Conservation (phyloP, 495 filamentous ascomycete genomes). For the Podospora australis region DNA sequence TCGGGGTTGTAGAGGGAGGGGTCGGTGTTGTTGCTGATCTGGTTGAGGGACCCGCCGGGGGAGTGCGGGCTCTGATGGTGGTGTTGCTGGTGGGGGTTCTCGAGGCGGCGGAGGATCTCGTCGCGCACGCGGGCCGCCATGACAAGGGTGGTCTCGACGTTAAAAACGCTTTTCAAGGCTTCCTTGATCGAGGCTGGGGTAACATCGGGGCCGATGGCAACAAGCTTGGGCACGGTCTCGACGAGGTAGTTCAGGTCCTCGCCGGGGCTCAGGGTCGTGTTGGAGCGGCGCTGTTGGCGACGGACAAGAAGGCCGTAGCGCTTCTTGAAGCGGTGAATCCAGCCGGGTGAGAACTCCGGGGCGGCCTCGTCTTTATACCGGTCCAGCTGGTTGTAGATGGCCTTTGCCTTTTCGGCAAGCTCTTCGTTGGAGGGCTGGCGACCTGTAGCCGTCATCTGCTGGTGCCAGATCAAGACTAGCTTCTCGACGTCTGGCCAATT, state of each 20-base stretch:
- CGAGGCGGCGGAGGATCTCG: slow-evolving; percentile 39
- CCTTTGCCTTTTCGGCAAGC: slow-evolving; percentile 46
- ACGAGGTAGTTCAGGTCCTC: slow-evolving; percentile 45
- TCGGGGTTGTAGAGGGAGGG: slow-evolving; percentile 14
- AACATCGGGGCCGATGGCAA: slow-evolving; percentile 40
- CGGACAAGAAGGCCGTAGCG: slow-evolving; percentile 44
- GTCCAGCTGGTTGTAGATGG: slow-evolving; percentile 41
- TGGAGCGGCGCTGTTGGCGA: slow-evolving; percentile 40
- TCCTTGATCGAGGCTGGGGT: slow-evolving; percentile 43
- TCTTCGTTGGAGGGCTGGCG: slow-evolving; percentile 47
- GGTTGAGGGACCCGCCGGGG: neutral
- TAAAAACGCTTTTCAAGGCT: slow-evolving; percentile 38
- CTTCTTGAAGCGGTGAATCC: slow-evolving; percentile 51
- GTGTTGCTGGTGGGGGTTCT: slow-evolving; percentile 24
- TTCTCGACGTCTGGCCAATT: slow-evolving; percentile 52
- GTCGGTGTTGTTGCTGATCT: neutral
- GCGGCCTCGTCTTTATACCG: slow-evolving; percentile 44
- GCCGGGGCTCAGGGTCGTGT: slow-evolving; percentile 30
- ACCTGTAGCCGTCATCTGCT: slow-evolving; percentile 36
- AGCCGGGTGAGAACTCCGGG: slow-evolving; percentile 48
- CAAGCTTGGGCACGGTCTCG: slow-evolving; percentile 42
- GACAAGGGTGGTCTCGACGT: slow-evolving; percentile 39
- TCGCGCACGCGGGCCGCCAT: slow-evolving; percentile 46
- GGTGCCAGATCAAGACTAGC: slow-evolving; percentile 46
- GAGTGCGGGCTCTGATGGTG: slow-evolving; percentile 1